Evolutionary conservation across 1,284 basidiomycete species (phyloP), one percentile per base, ranked within the genome.

Genomic region (Lentinus polychrous): DNA sequence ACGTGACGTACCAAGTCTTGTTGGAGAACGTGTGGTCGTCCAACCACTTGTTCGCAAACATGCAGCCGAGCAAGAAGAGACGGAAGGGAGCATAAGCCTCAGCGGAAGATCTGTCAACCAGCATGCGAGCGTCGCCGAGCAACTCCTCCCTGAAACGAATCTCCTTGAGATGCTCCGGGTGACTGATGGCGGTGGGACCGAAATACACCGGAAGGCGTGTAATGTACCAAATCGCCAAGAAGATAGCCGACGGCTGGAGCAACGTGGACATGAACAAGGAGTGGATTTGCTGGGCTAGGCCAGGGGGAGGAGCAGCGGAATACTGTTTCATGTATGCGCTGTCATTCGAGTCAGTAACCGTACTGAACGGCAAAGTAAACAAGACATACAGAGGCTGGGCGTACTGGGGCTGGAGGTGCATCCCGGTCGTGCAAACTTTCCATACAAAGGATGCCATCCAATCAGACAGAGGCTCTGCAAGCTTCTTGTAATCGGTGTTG

Each of bases 21-120:
- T 91, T 92, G 45, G 89, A 88, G 67, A 92, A 94, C 0, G 91
- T 93, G 60, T 93, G 90, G 60, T 94, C 91, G 60, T 94, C 91
- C 55, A 94, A 62, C 90, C 91, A 93, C 68, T 94, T 94, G 66
- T 93, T 93, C 18, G 91, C 86, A 35, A 93, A 72, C 80, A 92
- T 88, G 54, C 86, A 86, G 27, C 90, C 91, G n/a, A 94, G 72
- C 15, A 91, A 75, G 51, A 91, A 74, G 37, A 90, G 66, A 45
- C 83, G 78, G 63, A 88, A 89, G 10, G 82, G 78, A 1, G 79
- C 80, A 52, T 70, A 72, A 8, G 70, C 68, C 60, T 85, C 81
- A 46, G 69, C 67, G 2, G 71, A 67, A 46, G 79, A 79, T 48
- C 74, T 69, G 41, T 80, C 76, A 22, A 69, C 63, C n/a, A 63